Percentiles rank a stretch among this genome's conserved stretches.
phyloP scores from a whole-genome alignment of 1,139 yeast genomes.

The Geotrichum siamense region DNA sequence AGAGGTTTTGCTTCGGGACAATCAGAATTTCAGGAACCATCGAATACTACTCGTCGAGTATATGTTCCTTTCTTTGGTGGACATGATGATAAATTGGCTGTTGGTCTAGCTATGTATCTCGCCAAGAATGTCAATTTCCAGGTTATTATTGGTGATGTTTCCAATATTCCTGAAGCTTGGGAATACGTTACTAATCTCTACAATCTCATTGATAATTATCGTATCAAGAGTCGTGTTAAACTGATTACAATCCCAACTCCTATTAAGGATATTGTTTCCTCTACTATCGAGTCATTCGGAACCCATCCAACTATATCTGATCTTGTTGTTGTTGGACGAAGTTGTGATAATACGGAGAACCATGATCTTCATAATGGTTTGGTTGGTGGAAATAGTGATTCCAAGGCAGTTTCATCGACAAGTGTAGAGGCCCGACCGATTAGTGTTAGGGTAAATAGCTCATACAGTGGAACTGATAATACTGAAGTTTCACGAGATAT shows the following conservation, averaged over 20 bases:
- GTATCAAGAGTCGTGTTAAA: constrained; percentile 7
- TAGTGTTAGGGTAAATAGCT: not conserved
- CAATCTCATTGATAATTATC: constrained; percentile 4
- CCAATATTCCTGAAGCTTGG: constrained; percentile 9
- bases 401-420: not conserved
- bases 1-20: constrained; percentile 15
- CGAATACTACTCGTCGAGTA: constrained; percentile 7
- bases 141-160: constrained; percentile 11
- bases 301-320: constrained; percentile 6
- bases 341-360: constrained; percentile 7
- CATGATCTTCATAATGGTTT: not conserved
- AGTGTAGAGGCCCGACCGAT: no score
- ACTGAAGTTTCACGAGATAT: constrained; percentile 1
- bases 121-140: constrained; percentile 15
- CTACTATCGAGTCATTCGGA: constrained; percentile 5
- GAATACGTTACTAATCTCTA: constrained; percentile 9
- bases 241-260: not conserved
- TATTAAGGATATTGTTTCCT: constrained; percentile 1
- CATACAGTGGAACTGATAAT: no score
- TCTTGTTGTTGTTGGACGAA: constrained; percentile 16
- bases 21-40: constrained; percentile 3
- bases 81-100: constrained; percentile 13
- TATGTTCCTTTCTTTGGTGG: constrained; percentile 17
- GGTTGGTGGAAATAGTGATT: not conserved
- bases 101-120: constrained; percentile 15